Percentiles rank a stretch among this genome's conserved stretches.
These are phyloP conservation scores for Plasmodium vinckei DNA, from an alignment of 169 alveolate genomes.

Conservation along the genomic window DNA sequence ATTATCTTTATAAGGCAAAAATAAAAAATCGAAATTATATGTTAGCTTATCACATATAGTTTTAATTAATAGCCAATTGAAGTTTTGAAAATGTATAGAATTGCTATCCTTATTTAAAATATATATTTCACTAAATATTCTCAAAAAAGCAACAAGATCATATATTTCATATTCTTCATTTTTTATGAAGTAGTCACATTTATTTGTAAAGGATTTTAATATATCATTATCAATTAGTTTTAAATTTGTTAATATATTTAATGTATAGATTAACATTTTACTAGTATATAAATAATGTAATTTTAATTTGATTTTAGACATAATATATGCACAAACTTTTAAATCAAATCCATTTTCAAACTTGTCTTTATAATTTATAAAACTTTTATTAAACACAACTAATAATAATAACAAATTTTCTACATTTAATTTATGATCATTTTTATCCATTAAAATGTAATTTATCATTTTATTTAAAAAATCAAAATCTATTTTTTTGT, in stretches of 20 bases:
- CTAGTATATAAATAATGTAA: conserved; percentile 67
- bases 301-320: conserved; percentile 30
- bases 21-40: conserved; percentile 33
- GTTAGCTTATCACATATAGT: conserved; percentile 43
- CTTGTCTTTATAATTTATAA: conserved; percentile 13
- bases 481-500: conserved; percentile 22
- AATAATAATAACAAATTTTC: conserved; percentile 40
- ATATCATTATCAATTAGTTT: conserved; percentile 35
- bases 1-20: conserved; percentile 20
- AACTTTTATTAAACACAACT: conserved; percentile 32
- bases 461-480: conserved; percentile 27
- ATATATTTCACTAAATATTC: conserved; percentile 33
- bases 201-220: conserved; percentile 23
- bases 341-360: neutral
- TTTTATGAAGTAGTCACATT: conserved; percentile 31
- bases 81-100: conserved; percentile 4
- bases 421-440: conserved; percentile 4
- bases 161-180: conserved; percentile 45
- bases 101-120: conserved; percentile 13
- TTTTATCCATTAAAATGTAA: conserved; percentile 10
- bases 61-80: conserved; percentile 41
- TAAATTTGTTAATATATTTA: conserved; percentile 45
- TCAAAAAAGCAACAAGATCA: conserved; percentile 33
- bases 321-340: conserved; percentile 5
- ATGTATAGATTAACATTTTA: conserved; percentile 54